phyloP scores from a whole-genome alignment of 129 eudicot species.

The Dittrichia graveolens region DNA sequence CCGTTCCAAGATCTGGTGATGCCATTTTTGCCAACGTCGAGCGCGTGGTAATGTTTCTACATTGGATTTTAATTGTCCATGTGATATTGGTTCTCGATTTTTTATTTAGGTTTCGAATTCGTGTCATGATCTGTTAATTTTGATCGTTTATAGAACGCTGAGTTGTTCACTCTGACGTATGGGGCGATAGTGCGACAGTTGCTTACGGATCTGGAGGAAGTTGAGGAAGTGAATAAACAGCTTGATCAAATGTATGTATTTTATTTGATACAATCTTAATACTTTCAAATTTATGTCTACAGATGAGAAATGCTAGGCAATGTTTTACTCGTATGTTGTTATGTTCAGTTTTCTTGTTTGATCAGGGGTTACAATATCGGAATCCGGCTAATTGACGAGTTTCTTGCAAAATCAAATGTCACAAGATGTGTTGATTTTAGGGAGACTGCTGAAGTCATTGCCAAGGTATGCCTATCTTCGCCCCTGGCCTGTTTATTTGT shows the following conservation, averaged over 20 bases:
- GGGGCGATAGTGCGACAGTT: slow-evolving; percentile 94
- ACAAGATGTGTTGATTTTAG: slow-evolving; percentile 93
- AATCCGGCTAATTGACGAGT: slow-evolving; percentile 84
- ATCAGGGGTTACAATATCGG: slow-evolving; percentile 97
- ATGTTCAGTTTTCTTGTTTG: slow-evolving; percentile 17
- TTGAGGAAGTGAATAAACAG: slow-evolving; percentile 95
- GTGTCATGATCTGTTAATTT: slow-evolving; percentile 23
- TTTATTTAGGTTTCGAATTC: slow-evolving; percentile 3
- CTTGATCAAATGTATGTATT: slow-evolving; percentile 83
- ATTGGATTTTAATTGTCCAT: not conserved
- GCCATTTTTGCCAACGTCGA: slow-evolving; percentile 88
- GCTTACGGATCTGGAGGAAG: slow-evolving; percentile 97
- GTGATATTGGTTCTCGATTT: not conserved
- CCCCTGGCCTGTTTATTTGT: not conserved
- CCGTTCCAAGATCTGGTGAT: slow-evolving; percentile 84
- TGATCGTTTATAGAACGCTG: slow-evolving; percentile 63
- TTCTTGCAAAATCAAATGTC: slow-evolving; percentile 87
- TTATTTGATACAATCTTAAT: not conserved
- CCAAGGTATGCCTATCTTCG: slow-evolving; percentile 58
- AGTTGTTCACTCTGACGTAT: slow-evolving; percentile 84
- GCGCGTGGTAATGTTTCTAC: slow-evolving; percentile 55
- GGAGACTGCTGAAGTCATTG: slow-evolving; percentile 98
- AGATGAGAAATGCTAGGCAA: not conserved
- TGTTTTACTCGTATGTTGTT: not conserved
- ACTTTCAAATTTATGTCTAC: not conserved